phyloP scores from a whole-genome alignment of 306 rosid genomes.

The Fagus crenata region DNA sequence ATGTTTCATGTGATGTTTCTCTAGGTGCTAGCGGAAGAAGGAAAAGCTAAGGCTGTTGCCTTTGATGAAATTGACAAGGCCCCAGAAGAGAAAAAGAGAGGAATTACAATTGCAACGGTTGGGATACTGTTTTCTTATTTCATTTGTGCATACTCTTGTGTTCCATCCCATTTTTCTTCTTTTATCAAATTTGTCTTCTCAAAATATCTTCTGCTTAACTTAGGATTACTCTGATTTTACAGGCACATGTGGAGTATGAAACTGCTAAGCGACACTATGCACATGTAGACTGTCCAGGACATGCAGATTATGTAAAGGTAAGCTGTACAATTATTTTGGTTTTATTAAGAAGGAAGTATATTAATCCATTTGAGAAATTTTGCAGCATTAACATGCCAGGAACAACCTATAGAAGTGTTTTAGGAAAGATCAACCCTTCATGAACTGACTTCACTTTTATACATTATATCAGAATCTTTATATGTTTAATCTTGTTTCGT shows the following conservation, averaged over 20 bases:
- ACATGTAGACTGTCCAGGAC: slow-evolving; percentile 98
- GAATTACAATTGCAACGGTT: slow-evolving; percentile 94
- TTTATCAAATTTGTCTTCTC: background rate
- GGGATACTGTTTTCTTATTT: slow-evolving; percentile 19
- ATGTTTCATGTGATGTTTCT: slow-evolving; percentile 11
- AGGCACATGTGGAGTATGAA: slow-evolving; percentile 97
- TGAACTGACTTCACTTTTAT: background rate
- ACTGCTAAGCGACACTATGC: slow-evolving; percentile 86
- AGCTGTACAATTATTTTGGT: slow-evolving; percentile 24
- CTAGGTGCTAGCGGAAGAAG: slow-evolving; percentile 87
- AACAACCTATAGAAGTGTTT: background rate
- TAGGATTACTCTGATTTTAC: slow-evolving; percentile 21
- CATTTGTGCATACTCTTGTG: slow-evolving; percentile 1
- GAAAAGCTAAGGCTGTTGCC: slow-evolving; percentile 88
- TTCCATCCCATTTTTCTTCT: background rate
- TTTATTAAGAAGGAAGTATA: background rate
- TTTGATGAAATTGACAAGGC: slow-evolving; percentile 96
- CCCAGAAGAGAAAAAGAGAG: slow-evolving; percentile 95
- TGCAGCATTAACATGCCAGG: background rate
- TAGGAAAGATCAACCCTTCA: background rate
- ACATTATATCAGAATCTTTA: background rate
- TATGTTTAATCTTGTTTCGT: background rate
- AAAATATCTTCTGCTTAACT: slow-evolving; percentile 5
- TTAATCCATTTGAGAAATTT: background rate
- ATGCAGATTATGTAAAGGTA: slow-evolving; percentile 96